Conservation (phyloP, 2,329 filamentous ascomycete genomes). For the Talaromyces sp. region DNA sequence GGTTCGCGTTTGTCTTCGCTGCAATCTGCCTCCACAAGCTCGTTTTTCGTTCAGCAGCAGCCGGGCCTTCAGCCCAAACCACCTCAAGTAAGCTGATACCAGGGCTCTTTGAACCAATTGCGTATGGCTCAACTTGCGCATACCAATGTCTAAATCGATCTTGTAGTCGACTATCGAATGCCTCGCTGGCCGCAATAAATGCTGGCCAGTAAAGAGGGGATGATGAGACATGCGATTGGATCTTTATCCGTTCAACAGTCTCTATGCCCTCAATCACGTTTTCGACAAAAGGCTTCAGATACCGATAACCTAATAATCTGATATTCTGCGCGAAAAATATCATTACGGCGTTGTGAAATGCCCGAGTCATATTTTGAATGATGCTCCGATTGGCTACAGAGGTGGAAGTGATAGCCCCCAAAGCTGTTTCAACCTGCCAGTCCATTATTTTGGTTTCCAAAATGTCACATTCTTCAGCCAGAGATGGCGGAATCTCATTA, state of each 20-base stretch:
- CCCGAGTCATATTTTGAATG: conserved; percentile 5
- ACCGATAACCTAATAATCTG: conserved; percentile 5
- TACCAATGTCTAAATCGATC: conserved; percentile 10
- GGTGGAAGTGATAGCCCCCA: neutral
- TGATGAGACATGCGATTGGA: conserved; percentile 1
- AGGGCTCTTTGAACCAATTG: too few relatives aligned
- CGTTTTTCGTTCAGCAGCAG: too few relatives aligned
- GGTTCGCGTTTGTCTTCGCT: too few relatives aligned
- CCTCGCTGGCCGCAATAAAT: conserved; percentile 10
- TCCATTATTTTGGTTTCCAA: conserved; percentile 10
- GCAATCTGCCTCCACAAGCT: too few relatives aligned
- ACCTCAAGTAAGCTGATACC: too few relatives aligned
- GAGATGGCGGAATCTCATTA: neutral
- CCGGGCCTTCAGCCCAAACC: too few relatives aligned
- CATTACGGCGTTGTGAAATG: conserved; percentile 8
- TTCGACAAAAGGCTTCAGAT: conserved; percentile 6
- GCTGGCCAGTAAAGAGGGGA: conserved; percentile 12
- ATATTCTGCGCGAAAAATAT: conserved; percentile 12
- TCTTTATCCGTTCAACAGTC: conserved; percentile 7
- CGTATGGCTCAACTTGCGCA: conserved; percentile 1
- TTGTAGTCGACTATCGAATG: conserved; percentile 8
- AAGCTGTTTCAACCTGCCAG: neutral
- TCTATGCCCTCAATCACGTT: conserved; percentile 9
- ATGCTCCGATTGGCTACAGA: neutral
- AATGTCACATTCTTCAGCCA: conserved; percentile 1